Percentiles rank a stretch among this genome's conserved stretches.
Conservation (phyloP, 768 basidiomycete genomes). For the Lactifluus volemus region DNA sequence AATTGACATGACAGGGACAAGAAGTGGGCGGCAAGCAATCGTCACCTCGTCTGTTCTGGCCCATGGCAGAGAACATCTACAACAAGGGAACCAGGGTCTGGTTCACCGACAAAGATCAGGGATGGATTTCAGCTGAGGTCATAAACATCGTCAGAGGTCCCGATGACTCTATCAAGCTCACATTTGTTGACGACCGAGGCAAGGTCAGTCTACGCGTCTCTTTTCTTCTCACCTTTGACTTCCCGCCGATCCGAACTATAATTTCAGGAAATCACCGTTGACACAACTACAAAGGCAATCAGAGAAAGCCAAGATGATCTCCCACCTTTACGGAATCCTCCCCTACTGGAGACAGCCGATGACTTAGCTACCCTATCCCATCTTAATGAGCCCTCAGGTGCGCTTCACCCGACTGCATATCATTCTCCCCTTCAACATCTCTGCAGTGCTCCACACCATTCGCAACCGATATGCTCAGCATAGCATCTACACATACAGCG, state of each 20-base stretch:
- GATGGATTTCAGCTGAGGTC: constrained; percentile 90
- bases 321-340: constrained; percentile 94
- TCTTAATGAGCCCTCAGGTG: constrained; percentile 95
- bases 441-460: constrained; percentile 87
- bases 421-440: not conserved
- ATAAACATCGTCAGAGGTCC: constrained; percentile 49
- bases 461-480: constrained; percentile 94
- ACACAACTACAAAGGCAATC: constrained; percentile 73
- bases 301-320: constrained; percentile 71
- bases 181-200: constrained; percentile 85
- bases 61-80: constrained; percentile 88
- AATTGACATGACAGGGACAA: not conserved
- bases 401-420: constrained; percentile 20
- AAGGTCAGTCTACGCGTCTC: constrained; percentile 46
- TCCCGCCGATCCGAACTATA: not conserved
- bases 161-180: constrained; percentile 73
- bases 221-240: constrained; percentile 2
- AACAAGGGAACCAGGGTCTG: constrained; percentile 84
- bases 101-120: constrained; percentile 92
- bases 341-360: constrained; percentile 91
- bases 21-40: not conserved
- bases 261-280: constrained; percentile 64
- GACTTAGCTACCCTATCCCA: constrained; percentile 97
- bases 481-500: constrained; percentile 98
- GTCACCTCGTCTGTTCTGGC: constrained; percentile 15